Evolutionary conservation across 805 yeast species (phyloP).

Genomic region (Hanseniaspora valbyensis): DNA sequence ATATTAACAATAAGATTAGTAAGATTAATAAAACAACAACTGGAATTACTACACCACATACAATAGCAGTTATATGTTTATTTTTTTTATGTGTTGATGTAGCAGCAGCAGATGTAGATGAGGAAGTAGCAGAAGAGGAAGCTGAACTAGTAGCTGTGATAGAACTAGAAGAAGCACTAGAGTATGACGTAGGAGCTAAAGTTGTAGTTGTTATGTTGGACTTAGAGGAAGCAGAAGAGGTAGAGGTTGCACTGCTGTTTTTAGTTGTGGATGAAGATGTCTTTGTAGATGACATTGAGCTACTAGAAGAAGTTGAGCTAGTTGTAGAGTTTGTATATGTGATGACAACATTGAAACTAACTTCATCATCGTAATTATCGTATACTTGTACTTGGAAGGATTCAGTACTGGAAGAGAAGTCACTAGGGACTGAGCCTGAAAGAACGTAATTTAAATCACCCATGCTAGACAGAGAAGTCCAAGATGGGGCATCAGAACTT

Average conservation of each 20-base stretch:
- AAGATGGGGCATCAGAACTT: conserved; percentile 41
- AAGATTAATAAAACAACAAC: conserved; percentile 40
- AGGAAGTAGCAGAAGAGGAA: conserved; percentile 24
- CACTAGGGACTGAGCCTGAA: conserved; percentile 46
- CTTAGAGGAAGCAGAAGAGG: conserved; percentile 14
- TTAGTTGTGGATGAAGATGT: not conserved
- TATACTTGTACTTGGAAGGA: conserved; percentile 44
- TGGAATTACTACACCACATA: conserved; percentile 82
- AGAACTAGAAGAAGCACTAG: conserved; percentile 27
- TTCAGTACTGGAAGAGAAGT: conserved; percentile 28
- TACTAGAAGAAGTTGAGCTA: not conserved
- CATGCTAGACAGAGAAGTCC: conserved; percentile 40
- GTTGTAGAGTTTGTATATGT: conserved; percentile 29
- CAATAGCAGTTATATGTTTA: conserved; percentile 64
- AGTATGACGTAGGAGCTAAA: conserved; percentile 20
- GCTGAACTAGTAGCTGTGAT: too few relatives aligned
- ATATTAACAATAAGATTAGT: conserved; percentile 44
- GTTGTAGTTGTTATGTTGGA: conserved; percentile 24
- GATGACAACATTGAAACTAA: conserved; percentile 45
- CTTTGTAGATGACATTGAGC: not conserved
- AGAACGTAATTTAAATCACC: conserved; percentile 27
- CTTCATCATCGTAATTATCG: conserved; percentile 52
- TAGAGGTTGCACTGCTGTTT: not conserved
- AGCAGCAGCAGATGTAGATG: conserved; percentile 18
- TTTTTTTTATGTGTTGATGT: conserved; percentile 20